Conservation (phyloP, 352 stramenopile species). For the Phytophthora ohioensis region DNA sequence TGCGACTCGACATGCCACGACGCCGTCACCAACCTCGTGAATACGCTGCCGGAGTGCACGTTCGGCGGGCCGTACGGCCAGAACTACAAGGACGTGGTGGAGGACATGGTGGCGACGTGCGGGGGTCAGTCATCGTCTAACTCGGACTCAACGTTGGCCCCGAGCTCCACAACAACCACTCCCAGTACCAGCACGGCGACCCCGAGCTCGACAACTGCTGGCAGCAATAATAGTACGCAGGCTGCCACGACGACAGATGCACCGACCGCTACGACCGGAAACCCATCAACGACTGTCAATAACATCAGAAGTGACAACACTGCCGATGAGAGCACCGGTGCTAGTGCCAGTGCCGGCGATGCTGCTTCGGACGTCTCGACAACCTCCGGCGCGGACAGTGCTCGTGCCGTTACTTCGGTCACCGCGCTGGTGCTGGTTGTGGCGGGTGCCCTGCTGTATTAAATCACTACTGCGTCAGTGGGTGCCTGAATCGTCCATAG, state of each 20-base stretch:
- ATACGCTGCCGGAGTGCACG: conserved; percentile 17
- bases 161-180: conserved; percentile 2
- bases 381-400: not conserved
- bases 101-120: conserved; percentile 8
- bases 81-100: conserved; percentile 24
- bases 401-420: not conserved
- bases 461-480: not conserved
- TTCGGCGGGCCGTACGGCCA: conserved; percentile 25
- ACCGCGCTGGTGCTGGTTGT: conserved; percentile 13
- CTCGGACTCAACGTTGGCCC: not conserved
- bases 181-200: conserved; percentile 1
- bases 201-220: conserved; percentile 3
- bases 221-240: too few species aligned
- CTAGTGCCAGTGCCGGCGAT: not conserved
- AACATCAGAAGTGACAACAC: too few species aligned
- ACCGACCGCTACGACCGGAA: too few species aligned
- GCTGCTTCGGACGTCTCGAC: conserved; percentile 11
- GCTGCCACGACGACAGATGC: too few species aligned
- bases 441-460: conserved; percentile 2
- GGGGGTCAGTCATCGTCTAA: not conserved
- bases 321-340: not conserved
- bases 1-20: conserved; percentile 23
- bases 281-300: too few species aligned
- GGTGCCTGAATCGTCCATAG: too few species aligned
- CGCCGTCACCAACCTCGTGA: conserved; percentile 14